phyloP scores from a whole-genome alignment of 2,329 filamentous ascomycete species.

The Sporothrix protearum region DNA sequence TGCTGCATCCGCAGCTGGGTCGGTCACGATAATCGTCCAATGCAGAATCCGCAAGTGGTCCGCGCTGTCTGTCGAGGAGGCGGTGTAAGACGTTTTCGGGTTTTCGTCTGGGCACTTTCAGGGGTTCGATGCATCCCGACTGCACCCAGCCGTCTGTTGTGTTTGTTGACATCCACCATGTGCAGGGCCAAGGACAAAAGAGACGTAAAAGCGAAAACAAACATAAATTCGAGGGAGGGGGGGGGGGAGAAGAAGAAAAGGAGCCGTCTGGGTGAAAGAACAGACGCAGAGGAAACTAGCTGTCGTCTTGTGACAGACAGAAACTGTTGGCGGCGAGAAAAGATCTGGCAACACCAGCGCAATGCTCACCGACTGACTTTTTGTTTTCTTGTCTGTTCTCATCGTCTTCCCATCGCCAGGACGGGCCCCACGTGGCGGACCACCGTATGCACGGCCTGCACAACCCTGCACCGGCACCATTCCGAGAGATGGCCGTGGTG shows the following conservation, averaged over 20 bases:
- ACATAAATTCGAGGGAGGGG: no score
- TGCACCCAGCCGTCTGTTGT: background rate
- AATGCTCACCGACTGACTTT: background rate
- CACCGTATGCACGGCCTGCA: background rate
- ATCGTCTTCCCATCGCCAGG: background rate
- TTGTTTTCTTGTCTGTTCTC: background rate
- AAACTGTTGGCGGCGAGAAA: background rate
- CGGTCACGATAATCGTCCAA: background rate
- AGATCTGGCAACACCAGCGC: background rate
- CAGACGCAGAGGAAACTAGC: background rate
- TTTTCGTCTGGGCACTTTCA: background rate
- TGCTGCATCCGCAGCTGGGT: background rate
- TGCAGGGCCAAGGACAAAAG: background rate
- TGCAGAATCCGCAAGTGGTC: background rate
- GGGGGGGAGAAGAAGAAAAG: background rate
- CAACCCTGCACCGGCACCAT: constrained; percentile 6
- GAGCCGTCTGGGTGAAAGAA: background rate
- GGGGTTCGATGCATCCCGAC: background rate
- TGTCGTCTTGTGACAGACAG: background rate
- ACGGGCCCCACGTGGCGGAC: constrained; percentile 6
- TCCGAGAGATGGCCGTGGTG: background rate
- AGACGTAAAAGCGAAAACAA: background rate
- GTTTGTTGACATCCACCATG: background rate
- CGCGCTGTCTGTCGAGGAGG: background rate
- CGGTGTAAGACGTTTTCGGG: background rate